Percentiles rank a stretch among this genome's conserved stretches.
phyloP scores from a whole-genome alignment of 495 filamentous ascomycete species.

The Xylaria grammica region DNA sequence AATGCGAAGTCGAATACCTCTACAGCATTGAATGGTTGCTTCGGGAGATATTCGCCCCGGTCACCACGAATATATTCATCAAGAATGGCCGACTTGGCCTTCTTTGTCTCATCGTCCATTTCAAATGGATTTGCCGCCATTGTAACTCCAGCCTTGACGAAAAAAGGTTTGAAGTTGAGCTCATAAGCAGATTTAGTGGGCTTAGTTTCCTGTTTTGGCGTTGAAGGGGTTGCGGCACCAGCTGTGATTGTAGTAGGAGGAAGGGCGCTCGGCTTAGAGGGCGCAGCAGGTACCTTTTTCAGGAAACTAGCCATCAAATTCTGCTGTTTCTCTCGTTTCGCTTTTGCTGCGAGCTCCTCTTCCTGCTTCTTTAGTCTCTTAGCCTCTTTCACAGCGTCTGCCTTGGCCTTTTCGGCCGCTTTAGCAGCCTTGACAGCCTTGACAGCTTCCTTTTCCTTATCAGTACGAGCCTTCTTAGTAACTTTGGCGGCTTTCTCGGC shows the following conservation, averaged over 20 bases:
- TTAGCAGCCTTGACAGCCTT: constrained; percentile 42
- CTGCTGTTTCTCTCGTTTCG: constrained; percentile 67
- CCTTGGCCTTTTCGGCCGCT: constrained; percentile 40
- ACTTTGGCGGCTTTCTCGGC: constrained; percentile 48
- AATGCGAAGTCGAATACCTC: constrained; percentile 67
- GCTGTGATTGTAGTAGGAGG: constrained; percentile 36
- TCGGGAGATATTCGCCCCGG: constrained; percentile 35
- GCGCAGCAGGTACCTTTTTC: constrained; percentile 37
- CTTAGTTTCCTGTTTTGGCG: constrained; percentile 28
- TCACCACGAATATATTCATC: constrained; percentile 50
- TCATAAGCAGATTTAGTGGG: constrained; percentile 66
- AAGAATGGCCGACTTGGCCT: constrained; percentile 56
- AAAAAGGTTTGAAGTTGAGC: constrained; percentile 77
- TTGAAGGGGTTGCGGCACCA: constrained; percentile 21
- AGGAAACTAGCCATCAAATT: constrained; percentile 60
- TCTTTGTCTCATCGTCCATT: constrained; percentile 60
- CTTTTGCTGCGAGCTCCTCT: constrained; percentile 45
- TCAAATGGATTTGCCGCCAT: constrained; percentile 59
- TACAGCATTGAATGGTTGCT: constrained; percentile 52
- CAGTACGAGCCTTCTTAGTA: constrained; percentile 47
- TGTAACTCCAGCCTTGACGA: constrained; percentile 67
- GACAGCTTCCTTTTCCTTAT: constrained; percentile 42
- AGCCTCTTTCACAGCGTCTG: constrained; percentile 45
- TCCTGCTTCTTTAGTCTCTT: constrained; percentile 57
- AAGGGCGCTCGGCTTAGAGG: constrained; percentile 32